Percentiles rank a stretch among this genome's conserved stretches.
phyloP scores from a whole-genome alignment of 306 rosid genomes.

The Boehmeria nivea region DNA sequence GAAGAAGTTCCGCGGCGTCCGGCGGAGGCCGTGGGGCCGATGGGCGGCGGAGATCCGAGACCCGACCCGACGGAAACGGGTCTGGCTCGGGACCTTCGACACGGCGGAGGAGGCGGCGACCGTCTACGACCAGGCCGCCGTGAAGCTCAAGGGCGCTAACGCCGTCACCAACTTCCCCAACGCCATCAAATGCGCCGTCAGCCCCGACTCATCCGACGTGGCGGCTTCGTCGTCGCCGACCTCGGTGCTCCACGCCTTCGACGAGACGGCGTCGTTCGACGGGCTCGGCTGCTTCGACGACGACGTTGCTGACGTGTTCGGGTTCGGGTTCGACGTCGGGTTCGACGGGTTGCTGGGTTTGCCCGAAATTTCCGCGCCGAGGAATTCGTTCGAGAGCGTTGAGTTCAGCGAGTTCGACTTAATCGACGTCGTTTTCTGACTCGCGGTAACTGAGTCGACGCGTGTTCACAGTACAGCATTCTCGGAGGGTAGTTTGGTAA shows the following conservation, averaged over 20 bases:
- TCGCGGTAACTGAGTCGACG: not conserved
- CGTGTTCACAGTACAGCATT: not conserved
- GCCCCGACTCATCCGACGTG: conserved; percentile 21
- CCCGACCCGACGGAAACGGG: conserved; percentile 53
- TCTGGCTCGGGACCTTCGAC: conserved; percentile 80
- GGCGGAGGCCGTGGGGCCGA: conserved; percentile 83
- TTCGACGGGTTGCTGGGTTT: conserved; percentile 35
- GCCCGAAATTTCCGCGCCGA: conserved; percentile 35
- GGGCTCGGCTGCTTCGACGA: conserved; percentile 27
- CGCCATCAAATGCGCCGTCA: conserved; percentile 2
- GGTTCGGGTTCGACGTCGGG: conserved; percentile 30
- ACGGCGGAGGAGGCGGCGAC: conserved; percentile 84
- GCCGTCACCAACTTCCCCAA: conserved; percentile 60
- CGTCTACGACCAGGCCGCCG: conserved; percentile 62
- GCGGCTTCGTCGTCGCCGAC: conserved; percentile 42
- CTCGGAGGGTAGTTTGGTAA: conserved; percentile 25
- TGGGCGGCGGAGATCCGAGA: conserved; percentile 90
- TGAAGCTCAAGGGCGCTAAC: conserved; percentile 51
- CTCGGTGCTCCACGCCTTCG: conserved; percentile 49
- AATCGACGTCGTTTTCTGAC: conserved; percentile 35
- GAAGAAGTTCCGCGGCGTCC: conserved; percentile 52
- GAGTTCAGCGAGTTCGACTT: conserved; percentile 72
- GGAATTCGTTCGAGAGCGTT: conserved; percentile 36
- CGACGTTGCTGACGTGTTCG: conserved; percentile 25
- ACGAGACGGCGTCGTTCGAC: conserved; percentile 16